Conservation (phyloP, 2,329 filamentous ascomycete species). For the Balansia obtecta region DNA sequence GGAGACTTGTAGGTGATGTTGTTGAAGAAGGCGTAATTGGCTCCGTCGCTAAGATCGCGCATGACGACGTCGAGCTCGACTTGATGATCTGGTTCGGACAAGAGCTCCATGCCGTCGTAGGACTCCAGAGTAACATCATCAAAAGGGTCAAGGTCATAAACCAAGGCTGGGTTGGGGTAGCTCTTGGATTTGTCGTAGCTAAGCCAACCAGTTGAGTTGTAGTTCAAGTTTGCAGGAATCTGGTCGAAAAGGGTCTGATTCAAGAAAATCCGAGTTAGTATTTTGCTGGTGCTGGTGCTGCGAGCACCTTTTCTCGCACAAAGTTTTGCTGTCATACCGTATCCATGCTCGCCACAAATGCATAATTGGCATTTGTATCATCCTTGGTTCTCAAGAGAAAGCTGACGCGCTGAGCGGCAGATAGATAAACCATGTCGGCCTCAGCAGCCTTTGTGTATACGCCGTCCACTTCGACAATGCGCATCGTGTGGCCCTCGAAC, state of each 20-base stretch:
- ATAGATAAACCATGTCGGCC: conserved; percentile 52
- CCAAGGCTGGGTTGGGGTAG: conserved; percentile 35
- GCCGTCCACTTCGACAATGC: conserved; percentile 61
- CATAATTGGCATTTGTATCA: conserved; percentile 48
- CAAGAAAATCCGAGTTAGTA: too few relatives aligned
- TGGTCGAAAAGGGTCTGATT: conserved; percentile 51
- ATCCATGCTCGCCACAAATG: conserved; percentile 60
- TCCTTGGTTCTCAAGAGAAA: conserved; percentile 52
- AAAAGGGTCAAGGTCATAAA: conserved; percentile 53
- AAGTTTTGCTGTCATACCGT: conserved; percentile 27
- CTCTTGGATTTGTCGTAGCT: conserved; percentile 38
- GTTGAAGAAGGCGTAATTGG: conserved; percentile 56
- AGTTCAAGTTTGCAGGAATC: conserved; percentile 55
- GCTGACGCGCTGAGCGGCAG: conserved; percentile 54
- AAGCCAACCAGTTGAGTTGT: conserved; percentile 54
- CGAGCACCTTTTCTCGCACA: too few relatives aligned
- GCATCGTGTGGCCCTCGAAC: conserved; percentile 56
- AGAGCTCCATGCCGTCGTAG: conserved; percentile 48
- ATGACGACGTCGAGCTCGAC: conserved; percentile 54
- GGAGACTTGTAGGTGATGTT: conserved; percentile 62
- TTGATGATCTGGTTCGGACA: conserved; percentile 47
- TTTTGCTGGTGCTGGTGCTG: not conserved
- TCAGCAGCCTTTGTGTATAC: conserved; percentile 50
- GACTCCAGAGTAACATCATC: conserved; percentile 66
- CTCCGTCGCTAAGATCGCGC: conserved; percentile 48